Evolutionary conservation across 768 basidiomycete species (phyloP).

Genomic region (Podaxis mareebaensis): DNA sequence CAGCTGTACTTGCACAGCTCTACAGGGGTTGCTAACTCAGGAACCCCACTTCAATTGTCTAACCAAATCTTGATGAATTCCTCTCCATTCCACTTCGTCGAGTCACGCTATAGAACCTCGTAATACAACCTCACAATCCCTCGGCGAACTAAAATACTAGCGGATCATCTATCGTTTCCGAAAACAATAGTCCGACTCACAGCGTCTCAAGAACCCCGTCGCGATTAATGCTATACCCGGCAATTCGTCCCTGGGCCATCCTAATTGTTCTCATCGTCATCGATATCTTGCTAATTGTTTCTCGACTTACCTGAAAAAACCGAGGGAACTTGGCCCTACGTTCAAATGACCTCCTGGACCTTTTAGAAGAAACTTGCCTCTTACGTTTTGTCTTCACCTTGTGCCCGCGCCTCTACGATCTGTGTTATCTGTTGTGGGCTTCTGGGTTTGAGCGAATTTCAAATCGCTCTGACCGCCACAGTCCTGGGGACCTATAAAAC

Average conservation of each 20-base stretch:
- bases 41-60: background rate
- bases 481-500: constrained; percentile 10
- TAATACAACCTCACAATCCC: background rate
- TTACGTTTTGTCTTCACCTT: background rate
- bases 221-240: background rate
- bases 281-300: background rate
- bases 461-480: background rate
- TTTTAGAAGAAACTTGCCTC: background rate
- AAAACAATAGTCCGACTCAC: background rate
- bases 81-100: background rate
- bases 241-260: background rate
- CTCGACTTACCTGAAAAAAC: background rate
- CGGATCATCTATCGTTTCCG: background rate
- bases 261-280: constrained; percentile 4
- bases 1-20: background rate
- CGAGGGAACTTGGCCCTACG: no score
- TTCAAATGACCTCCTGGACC: background rate
- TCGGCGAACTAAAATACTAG: background rate
- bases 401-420: background rate
- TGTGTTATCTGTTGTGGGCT: background rate
- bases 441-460: background rate
- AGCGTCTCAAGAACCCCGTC: background rate
- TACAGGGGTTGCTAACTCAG: background rate
- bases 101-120: background rate
- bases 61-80: background rate